Evolutionary conservation across 345 rosid genomes (phyloP), one percentile per base, ranked within the genome.

Genomic region (Bruguiera sexangula): DNA sequence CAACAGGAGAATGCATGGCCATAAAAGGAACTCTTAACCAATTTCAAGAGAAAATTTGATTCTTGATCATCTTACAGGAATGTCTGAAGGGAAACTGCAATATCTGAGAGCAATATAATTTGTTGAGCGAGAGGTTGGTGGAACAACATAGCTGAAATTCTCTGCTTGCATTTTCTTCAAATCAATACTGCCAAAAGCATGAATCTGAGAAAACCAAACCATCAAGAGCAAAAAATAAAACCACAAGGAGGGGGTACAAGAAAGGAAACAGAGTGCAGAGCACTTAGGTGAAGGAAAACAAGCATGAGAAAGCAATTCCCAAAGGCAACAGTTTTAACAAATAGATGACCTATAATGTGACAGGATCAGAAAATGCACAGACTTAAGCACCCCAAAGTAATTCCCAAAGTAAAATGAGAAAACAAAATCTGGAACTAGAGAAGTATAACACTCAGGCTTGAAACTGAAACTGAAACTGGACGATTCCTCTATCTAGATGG

Each of bases 81-180:
- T 71, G 56, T 85, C 85, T 15, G 90, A 78, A 76, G 92, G 76
- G 78, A 82, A 82, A 81, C 80, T 74, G 43, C 82, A 84, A 61
- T 74, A 91, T 79, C 86, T 82, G 85, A 93, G 96, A 70, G 90
- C 91, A 80, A 88, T 82, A 73, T 86, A 91, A 79, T 93, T 93
- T 26, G 97, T 83, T 77, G 98, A 85, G 22, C 98, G 96, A 39
- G 98, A 91, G 34, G 89, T 86, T 37, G 91, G 85, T 71, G 97
- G 97, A 70, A 94, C 82, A 82, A 94, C 83, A 81, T 88, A 73
- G 84, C 82, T 81, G 68, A 93, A 81, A 78, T 89, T 86, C 81
- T 89, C 96, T 48, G 97, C 96, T 83, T 89, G 98, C 89, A 93
- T 79, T 71, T 87, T 84, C 94, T 87, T 93, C 97, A 94, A 77